Evolutionary conservation across 169 alveolate genomes (phyloP).

Genomic region (Babesia ovis): DNA sequence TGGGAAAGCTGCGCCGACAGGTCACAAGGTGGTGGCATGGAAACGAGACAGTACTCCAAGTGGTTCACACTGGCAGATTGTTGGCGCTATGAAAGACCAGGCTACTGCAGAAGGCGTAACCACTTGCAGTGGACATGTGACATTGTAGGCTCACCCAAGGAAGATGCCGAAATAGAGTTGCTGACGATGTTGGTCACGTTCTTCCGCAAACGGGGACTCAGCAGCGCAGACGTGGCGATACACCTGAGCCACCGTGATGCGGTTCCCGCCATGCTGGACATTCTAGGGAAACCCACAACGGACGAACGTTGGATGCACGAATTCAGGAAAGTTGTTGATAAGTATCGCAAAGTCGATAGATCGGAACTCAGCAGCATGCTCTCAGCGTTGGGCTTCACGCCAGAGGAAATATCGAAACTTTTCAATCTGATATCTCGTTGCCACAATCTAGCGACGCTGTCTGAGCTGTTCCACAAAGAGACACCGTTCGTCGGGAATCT

Average conservation of each 20-base stretch:
- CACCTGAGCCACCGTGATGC: conserved; percentile 46
- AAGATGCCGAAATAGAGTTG: conserved; percentile 50
- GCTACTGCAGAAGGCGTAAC: conserved; percentile 58
- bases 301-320: conserved; percentile 44
- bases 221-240: conserved; percentile 41
- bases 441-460: conserved; percentile 9
- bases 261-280: conserved; percentile 2
- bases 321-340: conserved; percentile 58
- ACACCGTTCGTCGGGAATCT: conserved; percentile 9
- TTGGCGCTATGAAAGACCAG: conserved; percentile 70
- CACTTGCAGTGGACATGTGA: conserved; percentile 69
- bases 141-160: conserved; percentile 33
- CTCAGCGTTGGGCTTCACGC: conserved; percentile 20
- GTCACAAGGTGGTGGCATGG: neutral
- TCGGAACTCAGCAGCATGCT: conserved; percentile 13
- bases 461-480: conserved; percentile 14
- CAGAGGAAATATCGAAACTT: conserved; percentile 14
- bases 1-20: neutral
- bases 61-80: conserved; percentile 71
- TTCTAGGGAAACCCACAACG: conserved; percentile 21
- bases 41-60: conserved; percentile 15
- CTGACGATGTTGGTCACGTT: conserved; percentile 40
- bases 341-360: conserved; percentile 37
- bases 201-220: conserved; percentile 30
- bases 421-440: conserved; percentile 8